Conservation (phyloP, 345 rosid genomes). For the Bretschneidera sinensis region DNA sequence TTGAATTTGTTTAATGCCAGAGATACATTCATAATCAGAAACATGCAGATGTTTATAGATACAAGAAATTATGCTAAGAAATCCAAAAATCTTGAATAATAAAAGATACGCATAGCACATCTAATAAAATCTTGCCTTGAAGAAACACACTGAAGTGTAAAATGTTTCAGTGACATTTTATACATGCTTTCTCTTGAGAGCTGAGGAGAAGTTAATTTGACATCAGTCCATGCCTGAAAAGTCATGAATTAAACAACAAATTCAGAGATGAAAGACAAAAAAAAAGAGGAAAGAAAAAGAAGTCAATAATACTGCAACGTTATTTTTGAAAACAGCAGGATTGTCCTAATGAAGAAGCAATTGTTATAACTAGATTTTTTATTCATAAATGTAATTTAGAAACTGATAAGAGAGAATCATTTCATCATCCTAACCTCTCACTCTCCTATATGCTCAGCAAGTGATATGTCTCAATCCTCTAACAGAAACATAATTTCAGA, state of each 20-base stretch:
- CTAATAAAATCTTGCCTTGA: conserved; percentile 53
- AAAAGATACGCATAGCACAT: background rate
- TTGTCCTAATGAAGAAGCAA: too few relatives aligned
- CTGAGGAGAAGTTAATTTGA: conserved; percentile 88
- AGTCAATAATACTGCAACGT: too few relatives aligned
- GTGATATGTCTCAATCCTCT: background rate
- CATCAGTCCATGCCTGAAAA: conserved; percentile 74
- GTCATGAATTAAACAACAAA: conserved; percentile 1
- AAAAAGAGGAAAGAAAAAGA: too few relatives aligned
- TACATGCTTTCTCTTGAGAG: conserved; percentile 78
- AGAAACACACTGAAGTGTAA: conserved; percentile 55
- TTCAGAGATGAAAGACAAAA: too few relatives aligned
- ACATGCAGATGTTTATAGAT: too few relatives aligned
- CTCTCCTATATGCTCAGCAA: background rate
- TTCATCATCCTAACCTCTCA: background rate
- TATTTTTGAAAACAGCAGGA: too few relatives aligned
- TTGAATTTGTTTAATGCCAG: background rate
- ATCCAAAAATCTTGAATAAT: background rate
- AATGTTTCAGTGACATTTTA: conserved; percentile 62
- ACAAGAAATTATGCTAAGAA: background rate
- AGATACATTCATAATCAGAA: too few relatives aligned
- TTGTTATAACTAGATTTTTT: too few relatives aligned
- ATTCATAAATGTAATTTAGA: too few relatives aligned
- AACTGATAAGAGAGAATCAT: background rate
- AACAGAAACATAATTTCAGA: background rate